Evolutionary conservation across 2,329 filamentous ascomycete species (phyloP).

Genomic region (Penicillium sp.): DNA sequence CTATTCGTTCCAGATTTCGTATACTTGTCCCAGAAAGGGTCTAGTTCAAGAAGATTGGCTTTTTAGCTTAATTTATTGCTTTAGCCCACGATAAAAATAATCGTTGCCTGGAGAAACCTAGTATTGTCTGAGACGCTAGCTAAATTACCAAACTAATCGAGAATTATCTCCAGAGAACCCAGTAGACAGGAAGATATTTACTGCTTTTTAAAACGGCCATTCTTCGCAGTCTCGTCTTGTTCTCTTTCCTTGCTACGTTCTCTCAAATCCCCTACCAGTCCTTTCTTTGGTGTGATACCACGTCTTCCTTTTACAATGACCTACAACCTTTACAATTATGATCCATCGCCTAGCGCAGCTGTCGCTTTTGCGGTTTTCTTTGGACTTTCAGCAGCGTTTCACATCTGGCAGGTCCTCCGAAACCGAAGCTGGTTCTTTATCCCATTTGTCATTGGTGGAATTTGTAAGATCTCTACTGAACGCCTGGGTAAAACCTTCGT

Average conservation of each 20-base stretch:
- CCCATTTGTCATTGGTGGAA: constrained; percentile 43
- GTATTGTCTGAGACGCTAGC: neutral
- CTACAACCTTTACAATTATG: constrained; percentile 18
- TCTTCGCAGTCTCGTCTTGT: neutral
- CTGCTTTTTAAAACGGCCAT: neutral
- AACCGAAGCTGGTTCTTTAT: constrained; percentile 24
- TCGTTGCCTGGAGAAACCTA: neutral
- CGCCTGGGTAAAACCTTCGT: neutral
- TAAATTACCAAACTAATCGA: neutral
- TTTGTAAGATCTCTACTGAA: constrained; percentile 14
- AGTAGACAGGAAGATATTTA: neutral
- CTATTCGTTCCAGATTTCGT: neutral
- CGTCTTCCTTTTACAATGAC: neutral
- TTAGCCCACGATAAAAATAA: neutral
- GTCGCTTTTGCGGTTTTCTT: constrained; percentile 29
- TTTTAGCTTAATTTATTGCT: neutral
- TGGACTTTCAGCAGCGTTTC: constrained; percentile 11
- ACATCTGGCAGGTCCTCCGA: constrained; percentile 14
- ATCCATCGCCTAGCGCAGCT: constrained; percentile 13
- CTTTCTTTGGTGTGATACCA: neutral
- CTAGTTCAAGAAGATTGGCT: neutral
- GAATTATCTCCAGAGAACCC: neutral
- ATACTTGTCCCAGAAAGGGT: neutral
- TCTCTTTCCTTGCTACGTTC: neutral
- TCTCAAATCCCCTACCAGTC: neutral